Evolutionary conservation across 495 filamentous ascomycete species (phyloP), one percentile per base, ranked within the genome.

Genomic region (Penicillium diatomitis): DNA sequence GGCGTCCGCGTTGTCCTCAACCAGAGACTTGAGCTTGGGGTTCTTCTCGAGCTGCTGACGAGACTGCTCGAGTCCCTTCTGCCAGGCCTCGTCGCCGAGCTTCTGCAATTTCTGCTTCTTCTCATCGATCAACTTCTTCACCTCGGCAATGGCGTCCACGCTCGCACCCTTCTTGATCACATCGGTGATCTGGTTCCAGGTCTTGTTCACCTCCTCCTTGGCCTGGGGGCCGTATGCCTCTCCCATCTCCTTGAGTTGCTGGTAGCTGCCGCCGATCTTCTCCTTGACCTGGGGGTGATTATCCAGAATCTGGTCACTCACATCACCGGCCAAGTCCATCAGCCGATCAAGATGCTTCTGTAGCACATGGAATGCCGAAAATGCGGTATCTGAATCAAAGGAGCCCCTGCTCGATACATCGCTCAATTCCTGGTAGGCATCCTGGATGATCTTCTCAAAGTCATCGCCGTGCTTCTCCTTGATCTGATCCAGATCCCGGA

Each of bases 201-300:
- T 84, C 66, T 81, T 67, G 41, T 86, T 78, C 5, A 82, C 72
- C 62, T 84, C 71, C 69, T 85, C 81, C 69, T 82, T 82, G 0
- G 81, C 82, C 54, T 85, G 78, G 0, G 82, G 83, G 0, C 84
- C 84, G 57, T 81, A 80, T 27, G 76, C 58, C 31, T 84, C 73
- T 31, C 77, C 80, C 67, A 84, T 72, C 52, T 80, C 58, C 69
- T 83, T 84, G 38, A 86, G 60, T 60, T 82, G 71, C 33, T 82
- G 70, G 34, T 79, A 63, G 41, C 75, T 75, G 4, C 74, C 77
- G n/a, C 82, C 82, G 31, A 87, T 60, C 66, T 80, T 78, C 58
- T 86, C 75, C 67, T 84, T 83, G 8, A 86, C 52, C 53, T 80
- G 53, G 1, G 84, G 83, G 53, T 86, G 83, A 51, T 83, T 81